phyloP scores from a whole-genome alignment of 306 rosid species.

The Glycine soja region DNA sequence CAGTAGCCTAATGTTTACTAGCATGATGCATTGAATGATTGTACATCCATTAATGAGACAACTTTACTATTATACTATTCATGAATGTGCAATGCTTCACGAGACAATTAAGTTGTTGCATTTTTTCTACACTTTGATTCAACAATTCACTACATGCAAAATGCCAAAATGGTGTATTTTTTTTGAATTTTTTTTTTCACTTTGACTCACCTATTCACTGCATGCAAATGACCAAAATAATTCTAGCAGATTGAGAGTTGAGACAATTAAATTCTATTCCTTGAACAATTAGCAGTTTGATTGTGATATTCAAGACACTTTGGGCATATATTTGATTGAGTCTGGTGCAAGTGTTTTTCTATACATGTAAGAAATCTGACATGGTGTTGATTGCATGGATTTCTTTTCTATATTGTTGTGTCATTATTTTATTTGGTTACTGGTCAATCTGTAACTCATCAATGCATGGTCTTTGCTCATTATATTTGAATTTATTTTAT shows the following conservation, averaged over 20 bases:
- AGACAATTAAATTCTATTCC: conserved; percentile 28
- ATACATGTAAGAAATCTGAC: not conserved
- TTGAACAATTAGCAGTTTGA: conserved; percentile 38
- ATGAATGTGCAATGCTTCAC: too few species aligned
- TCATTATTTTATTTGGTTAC: conserved; percentile 37
- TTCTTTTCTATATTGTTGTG: conserved; percentile 24
- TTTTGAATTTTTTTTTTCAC: too few species aligned
- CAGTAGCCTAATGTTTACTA: too few species aligned
- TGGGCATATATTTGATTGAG: conserved; percentile 1
- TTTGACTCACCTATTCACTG: too few species aligned
- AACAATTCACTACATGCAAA: too few species aligned
- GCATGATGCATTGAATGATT: too few species aligned
- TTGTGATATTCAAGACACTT: conserved; percentile 13
- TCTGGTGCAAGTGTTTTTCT: not conserved
- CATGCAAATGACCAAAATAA: too few species aligned
- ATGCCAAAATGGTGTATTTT: too few species aligned
- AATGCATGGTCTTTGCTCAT: conserved; percentile 16
- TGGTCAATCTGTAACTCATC: conserved; percentile 29
- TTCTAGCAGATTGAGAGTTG: conserved; percentile 39
- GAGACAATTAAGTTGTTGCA: too few species aligned
- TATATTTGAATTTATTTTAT: conserved; percentile 14
- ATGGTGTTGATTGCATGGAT: conserved; percentile 33
- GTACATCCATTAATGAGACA: too few species aligned
- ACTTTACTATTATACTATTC: too few species aligned
- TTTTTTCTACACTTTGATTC: too few species aligned